Conservation (phyloP, 148 eudicot species). For the Rhododendron mucronatum region DNA sequence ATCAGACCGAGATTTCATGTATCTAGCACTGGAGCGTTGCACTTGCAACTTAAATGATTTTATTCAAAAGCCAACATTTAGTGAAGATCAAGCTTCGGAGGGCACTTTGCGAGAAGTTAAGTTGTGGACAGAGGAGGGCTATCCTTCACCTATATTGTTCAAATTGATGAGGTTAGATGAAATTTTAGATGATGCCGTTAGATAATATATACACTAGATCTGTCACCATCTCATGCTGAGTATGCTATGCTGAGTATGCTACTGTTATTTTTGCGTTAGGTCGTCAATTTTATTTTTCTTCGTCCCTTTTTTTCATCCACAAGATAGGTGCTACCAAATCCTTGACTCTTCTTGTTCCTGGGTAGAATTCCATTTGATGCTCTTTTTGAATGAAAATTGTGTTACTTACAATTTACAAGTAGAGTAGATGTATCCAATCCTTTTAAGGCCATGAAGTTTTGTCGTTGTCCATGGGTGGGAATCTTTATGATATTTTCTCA, state of each 20-base stretch:
- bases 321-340: neutral
- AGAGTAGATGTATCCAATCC: neutral
- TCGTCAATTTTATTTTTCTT: neutral
- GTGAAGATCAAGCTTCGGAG: conserved; percentile 16
- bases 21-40: conserved; percentile 79
- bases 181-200: neutral
- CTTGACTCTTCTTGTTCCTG: neutral
- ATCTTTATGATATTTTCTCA: neutral
- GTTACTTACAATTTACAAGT: neutral
- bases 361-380: neutral
- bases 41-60: conserved; percentile 73
- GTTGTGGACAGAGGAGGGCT: conserved; percentile 68
- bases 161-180: conserved; percentile 71
- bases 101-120: conserved; percentile 37
- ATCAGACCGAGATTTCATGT: conserved; percentile 70
- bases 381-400: neutral
- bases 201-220: neutral
- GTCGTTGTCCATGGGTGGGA: neutral
- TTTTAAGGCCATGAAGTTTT: neutral
- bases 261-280: neutral
- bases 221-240: neutral
- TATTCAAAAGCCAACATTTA: conserved; percentile 28
- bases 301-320: neutral
- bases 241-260: neutral
- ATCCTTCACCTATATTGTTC: conserved; percentile 47